Conservation (phyloP, 2,329 filamentous ascomycete species). For the Capronia coronata region DNA sequence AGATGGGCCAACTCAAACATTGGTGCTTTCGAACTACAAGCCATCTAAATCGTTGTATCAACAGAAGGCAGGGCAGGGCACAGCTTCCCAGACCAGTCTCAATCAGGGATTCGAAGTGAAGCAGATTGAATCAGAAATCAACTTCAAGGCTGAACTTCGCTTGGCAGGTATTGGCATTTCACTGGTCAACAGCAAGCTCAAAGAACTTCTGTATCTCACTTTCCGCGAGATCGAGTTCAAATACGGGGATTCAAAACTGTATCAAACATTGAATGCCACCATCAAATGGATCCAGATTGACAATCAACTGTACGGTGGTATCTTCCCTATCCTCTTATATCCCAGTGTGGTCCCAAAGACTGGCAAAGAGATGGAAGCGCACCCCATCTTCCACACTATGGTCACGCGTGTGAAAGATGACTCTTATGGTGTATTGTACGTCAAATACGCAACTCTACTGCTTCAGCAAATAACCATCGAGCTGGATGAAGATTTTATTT, state of each 20-base stretch:
- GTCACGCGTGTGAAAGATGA: slow-evolving; percentile 95
- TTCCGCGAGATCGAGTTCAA: slow-evolving; percentile 85
- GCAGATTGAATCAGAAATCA: slow-evolving; percentile 77
- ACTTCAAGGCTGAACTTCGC: slow-evolving; percentile 80
- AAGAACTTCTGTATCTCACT: slow-evolving; percentile 87
- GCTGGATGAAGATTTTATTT: slow-evolving; percentile 96
- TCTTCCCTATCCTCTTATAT: slow-evolving; percentile 95
- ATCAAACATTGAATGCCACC: slow-evolving; percentile 82
- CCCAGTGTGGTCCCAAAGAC: slow-evolving; percentile 97
- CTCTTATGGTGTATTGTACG: slow-evolving; percentile 93
- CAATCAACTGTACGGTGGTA: slow-evolving; percentile 95
- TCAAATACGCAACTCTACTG: slow-evolving; percentile 93
- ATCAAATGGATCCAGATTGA: slow-evolving; percentile 99
- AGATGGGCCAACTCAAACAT: slow-evolving; percentile 87
- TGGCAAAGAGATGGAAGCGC: slow-evolving; percentile 89
- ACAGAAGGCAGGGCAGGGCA: slow-evolving; percentile 49
- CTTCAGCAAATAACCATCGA: slow-evolving; percentile 98
- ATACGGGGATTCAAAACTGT: slow-evolving; percentile 85
- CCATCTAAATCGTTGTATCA: slow-evolving; percentile 87
- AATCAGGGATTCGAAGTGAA: slow-evolving; percentile 85
- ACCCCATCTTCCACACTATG: slow-evolving; percentile 88
- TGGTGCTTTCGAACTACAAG: slow-evolving; percentile 91
- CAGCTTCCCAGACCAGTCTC: slow-evolving; percentile 51
- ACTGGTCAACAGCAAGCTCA: slow-evolving; percentile 83
- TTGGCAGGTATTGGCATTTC: slow-evolving; percentile 89